phyloP scores from a whole-genome alignment of 2,329 filamentous ascomycete genomes.

The Fusarium paranaense region DNA sequence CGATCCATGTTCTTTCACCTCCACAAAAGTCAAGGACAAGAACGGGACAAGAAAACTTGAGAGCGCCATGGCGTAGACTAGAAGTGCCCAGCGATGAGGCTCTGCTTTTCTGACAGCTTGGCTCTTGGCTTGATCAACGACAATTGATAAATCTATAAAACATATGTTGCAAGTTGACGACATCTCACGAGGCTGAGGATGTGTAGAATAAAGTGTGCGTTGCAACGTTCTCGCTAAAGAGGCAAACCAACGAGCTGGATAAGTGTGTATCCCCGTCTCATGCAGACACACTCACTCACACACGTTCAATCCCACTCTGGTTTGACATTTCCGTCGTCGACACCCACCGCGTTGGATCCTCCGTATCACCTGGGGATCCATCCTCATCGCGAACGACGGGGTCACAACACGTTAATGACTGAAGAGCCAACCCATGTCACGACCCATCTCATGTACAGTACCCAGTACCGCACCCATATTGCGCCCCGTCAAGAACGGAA shows the following conservation, averaged over 20 bases:
- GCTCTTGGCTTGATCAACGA: neutral
- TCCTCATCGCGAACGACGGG: neutral
- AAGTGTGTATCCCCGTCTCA: neutral
- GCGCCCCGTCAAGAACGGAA: conserved; percentile 24
- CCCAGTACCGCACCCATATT: neutral
- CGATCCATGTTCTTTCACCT: neutral
- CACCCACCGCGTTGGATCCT: neutral
- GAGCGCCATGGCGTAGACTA: conserved; percentile 5
- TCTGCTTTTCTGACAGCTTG: conserved; percentile 17
- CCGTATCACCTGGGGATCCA: neutral
- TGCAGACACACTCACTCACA: neutral
- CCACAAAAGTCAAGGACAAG: neutral
- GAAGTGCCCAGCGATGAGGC: conserved; percentile 29
- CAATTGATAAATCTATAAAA: neutral
- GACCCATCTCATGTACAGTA: conserved; percentile 24
- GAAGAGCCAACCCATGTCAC: conserved; percentile 9
- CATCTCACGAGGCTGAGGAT: neutral
- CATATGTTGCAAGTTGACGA: neutral
- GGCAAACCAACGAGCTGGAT: neutral
- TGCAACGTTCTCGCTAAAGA: neutral
- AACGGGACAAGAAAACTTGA: neutral
- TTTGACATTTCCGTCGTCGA: neutral
- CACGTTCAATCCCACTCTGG: neutral
- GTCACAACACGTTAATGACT: neutral
- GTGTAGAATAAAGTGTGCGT: neutral